Evolutionary conservation across 768 basidiomycete genomes (phyloP).

Genomic region (Mycena vulgaris): DNA sequence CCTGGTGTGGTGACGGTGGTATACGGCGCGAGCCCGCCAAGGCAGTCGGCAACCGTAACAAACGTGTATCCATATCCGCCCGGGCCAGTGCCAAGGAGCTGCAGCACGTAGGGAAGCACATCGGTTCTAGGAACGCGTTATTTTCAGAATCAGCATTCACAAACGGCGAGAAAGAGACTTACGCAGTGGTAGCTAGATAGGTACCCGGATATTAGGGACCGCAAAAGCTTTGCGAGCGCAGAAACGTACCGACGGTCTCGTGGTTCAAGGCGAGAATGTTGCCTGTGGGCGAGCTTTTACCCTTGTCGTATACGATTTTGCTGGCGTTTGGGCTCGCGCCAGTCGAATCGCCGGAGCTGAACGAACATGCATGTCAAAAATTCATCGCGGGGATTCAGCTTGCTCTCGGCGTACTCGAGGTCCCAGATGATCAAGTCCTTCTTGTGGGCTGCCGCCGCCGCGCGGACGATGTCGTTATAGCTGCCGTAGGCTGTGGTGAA

Average conservation of each 20-base stretch:
- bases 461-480: slow-evolving; percentile 51
- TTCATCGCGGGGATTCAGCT: no score
- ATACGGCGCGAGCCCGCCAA: slow-evolving; percentile 46
- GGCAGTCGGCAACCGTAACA: slow-evolving; percentile 59
- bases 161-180: slow-evolving; percentile 32
- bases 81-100: slow-evolving; percentile 44
- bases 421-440: slow-evolving; percentile 52
- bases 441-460: slow-evolving; percentile 41
- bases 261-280: slow-evolving; percentile 59
- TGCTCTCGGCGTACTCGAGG: slow-evolving; percentile 47
- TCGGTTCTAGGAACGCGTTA: slow-evolving; percentile 45
- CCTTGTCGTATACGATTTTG: slow-evolving; percentile 48
- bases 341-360: slow-evolving; percentile 58
- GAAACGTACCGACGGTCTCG: slow-evolving; percentile 52
- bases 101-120: slow-evolving; percentile 57
- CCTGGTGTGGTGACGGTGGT: background rate
- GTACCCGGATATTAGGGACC: background rate
- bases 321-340: slow-evolving; percentile 49
- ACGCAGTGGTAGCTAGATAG: slow-evolving; percentile 56
- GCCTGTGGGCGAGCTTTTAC: slow-evolving; percentile 48
- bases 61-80: slow-evolving; percentile 56
- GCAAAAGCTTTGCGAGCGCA: slow-evolving; percentile 1
- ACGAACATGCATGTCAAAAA: no score
- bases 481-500: slow-evolving; percentile 54
- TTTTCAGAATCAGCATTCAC: background rate